phyloP scores from a whole-genome alignment of 2,329 filamentous ascomycete species.

The Raffaelea albimanens region DNA sequence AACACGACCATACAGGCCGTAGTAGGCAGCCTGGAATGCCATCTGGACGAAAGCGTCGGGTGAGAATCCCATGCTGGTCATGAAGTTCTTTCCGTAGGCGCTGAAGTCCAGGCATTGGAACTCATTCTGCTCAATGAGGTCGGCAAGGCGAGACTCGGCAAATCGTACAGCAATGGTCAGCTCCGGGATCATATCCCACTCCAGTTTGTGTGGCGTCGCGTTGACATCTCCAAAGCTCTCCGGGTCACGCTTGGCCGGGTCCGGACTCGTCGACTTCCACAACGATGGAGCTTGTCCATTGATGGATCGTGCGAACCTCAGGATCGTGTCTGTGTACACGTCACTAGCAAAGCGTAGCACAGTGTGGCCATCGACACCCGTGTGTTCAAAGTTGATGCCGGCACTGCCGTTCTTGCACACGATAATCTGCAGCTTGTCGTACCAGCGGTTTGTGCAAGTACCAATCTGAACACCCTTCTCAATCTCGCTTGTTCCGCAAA shows the following conservation, averaged over 20 bases:
- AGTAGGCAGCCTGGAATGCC: conserved; percentile 98
- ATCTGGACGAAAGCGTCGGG: conserved; percentile 97
- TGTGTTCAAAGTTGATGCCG: conserved; percentile 98
- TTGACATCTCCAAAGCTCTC: conserved; percentile 87
- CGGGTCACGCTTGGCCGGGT: conserved; percentile 85
- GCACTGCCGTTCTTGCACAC: conserved; percentile 98
- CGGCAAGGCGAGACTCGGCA: conserved; percentile 86
- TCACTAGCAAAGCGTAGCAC: conserved; percentile 94
- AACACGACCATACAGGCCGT: conserved; percentile 85
- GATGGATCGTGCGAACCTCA: conserved; percentile 89
- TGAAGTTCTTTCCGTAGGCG: conserved; percentile 93
- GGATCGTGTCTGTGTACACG: conserved; percentile 93
- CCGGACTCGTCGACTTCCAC: conserved; percentile 84
- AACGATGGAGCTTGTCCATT: conserved; percentile 86
- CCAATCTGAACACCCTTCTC: conserved; percentile 92
- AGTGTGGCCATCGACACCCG: conserved; percentile 93
- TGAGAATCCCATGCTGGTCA: conserved; percentile 93
- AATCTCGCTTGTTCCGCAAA: conserved; percentile 87
- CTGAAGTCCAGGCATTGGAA: conserved; percentile 85
- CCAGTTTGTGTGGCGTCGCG: conserved; percentile 88
- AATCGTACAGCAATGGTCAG: conserved; percentile 86
- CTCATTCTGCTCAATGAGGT: conserved; percentile 93
- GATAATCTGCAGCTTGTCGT: conserved; percentile 97
- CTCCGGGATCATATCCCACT: conserved; percentile 96
- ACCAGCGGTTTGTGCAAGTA: conserved; percentile 97